phyloP scores from a whole-genome alignment of 176 grass and related monocot genomes.

The Rhipidocladum racemiflorum region DNA sequence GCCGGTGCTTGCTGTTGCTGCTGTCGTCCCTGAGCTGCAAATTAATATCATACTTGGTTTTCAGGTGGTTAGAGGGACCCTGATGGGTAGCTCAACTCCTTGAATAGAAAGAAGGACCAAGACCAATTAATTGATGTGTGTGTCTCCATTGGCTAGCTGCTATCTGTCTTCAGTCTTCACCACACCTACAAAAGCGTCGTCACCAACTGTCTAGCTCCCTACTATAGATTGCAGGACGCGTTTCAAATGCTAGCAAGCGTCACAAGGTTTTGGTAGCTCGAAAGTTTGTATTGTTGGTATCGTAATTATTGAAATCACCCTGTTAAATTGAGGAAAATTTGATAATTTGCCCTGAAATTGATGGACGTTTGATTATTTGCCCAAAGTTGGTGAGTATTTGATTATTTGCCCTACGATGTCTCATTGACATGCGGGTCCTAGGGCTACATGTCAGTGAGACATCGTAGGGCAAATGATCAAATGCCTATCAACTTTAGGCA shows the following conservation, averaged over 20 bases:
- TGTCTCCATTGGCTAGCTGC: not conserved
- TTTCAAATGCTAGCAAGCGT: not conserved
- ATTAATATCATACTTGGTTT: not conserved
- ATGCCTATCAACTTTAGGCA: no score
- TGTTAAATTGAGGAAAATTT: no score
- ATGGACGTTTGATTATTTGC: no score
- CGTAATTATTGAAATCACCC: not conserved
- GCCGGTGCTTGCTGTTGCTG: not conserved
- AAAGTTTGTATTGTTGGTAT: not conserved
- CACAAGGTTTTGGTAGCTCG: not conserved
- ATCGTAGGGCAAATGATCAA: no score
- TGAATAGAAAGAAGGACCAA: slow-evolving; percentile 6
- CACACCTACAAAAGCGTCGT: not conserved
- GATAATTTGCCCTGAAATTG: no score
- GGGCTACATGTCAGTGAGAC: no score
- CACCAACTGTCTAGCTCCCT: not conserved
- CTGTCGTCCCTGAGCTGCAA: not conserved
- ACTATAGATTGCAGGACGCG: not conserved
- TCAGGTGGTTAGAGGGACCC: slow-evolving; percentile 33
- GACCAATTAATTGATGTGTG: not conserved
- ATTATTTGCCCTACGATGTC: no score
- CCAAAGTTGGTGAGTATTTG: no score
- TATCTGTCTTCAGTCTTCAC: not conserved
- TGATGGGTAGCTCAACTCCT: slow-evolving; percentile 40
- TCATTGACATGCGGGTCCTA: no score